These are phyloP conservation scores for Seiridium cupressi DNA, from an alignment of 2,329 filamentous ascomycete species.

Conservation along the genomic window DNA sequence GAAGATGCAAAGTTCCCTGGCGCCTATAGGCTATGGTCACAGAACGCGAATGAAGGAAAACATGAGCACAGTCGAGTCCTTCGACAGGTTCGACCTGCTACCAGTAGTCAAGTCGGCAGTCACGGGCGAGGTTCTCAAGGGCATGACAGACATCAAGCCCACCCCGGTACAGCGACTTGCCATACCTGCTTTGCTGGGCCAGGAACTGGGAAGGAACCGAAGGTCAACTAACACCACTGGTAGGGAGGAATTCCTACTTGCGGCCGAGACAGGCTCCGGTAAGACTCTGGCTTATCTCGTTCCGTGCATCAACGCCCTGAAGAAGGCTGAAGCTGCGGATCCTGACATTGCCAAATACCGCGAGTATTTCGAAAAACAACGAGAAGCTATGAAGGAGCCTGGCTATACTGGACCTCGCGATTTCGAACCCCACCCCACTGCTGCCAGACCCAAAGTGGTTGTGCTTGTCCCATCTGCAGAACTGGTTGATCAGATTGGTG, in stretches of 20 bases:
- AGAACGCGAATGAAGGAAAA: constrained; percentile 37
- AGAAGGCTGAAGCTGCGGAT: constrained; percentile 67
- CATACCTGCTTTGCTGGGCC: constrained; percentile 75
- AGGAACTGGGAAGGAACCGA: constrained; percentile 38
- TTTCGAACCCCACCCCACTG: constrained; percentile 69
- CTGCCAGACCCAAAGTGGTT: constrained; percentile 77
- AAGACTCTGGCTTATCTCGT: constrained; percentile 94
- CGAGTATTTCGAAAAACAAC: constrained; percentile 52
- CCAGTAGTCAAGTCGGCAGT: constrained; percentile 71
- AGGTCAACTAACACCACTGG: constrained; percentile 27
- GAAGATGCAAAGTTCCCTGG: constrained; percentile 86
- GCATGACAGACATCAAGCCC: constrained; percentile 72
- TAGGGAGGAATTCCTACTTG: constrained; percentile 69
- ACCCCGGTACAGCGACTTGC: constrained; percentile 89
- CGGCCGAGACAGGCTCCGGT: constrained; percentile 94
- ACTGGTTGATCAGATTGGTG: constrained; percentile 83
- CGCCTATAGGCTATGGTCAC: constrained; percentile 73
- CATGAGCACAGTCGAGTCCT: constrained; percentile 67
- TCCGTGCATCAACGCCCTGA: constrained; percentile 81
- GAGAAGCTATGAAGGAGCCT: constrained; percentile 51
- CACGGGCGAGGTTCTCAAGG: constrained; percentile 69
- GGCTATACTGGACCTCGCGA: constrained; percentile 61
- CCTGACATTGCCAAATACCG: constrained; percentile 56
- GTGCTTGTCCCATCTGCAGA: constrained; percentile 91
- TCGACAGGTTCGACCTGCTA: constrained; percentile 77